Base-by-base conservation (phyloP, 805 yeast species). In the Lachancea mirantina region DNA sequence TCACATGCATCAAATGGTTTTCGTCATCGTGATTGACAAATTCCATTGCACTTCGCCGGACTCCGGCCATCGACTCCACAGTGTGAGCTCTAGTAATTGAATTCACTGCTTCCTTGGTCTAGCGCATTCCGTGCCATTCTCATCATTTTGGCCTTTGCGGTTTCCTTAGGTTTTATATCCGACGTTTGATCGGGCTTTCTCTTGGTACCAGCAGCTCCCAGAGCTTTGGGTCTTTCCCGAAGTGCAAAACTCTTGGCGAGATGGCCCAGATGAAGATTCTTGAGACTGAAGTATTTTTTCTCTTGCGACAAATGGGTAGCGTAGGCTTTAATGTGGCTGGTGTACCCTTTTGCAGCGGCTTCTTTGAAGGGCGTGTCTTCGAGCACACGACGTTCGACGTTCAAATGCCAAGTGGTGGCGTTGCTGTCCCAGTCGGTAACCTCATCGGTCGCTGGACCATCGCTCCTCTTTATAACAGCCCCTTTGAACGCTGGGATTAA, bases 381-480 rank as follows among this genome's bases (percentile, higher is more conserved):
- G 30, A 92, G 60, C 11, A 89, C 65, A 81, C 94, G 80, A 53
- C 96, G 67, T 63, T 92, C 99, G 8, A 87, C 72, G 35, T 81
- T 76, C 45, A 92, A 65, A 54, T 92, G 99, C 89, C 94, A 89
- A 2, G 96, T 84, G 0, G 99, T 94, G 4, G 96, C 98, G 47
- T 82, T 84, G 18, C 77, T 75, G 55, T 89, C 96, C 97, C 97
- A 94, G 45, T 72, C 67, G 9, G 62, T 51, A 50, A 61, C 13
- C 31, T 49, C 49, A 34, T 52, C 51, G 16, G 46, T 63, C 6
- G 35, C 39, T 17, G 28, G 40, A 26, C 34, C 40, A 32, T 65
- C 71, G 28, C 47, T 55, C 44, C 62, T 53, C 19, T 46, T 44
- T 5, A 52, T 59, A 21, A 40, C 53, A 4, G 41, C 45, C 11